phyloP scores from a whole-genome alignment of 73 alveolate genomes.

The Blepharisma stoltei region DNA sequence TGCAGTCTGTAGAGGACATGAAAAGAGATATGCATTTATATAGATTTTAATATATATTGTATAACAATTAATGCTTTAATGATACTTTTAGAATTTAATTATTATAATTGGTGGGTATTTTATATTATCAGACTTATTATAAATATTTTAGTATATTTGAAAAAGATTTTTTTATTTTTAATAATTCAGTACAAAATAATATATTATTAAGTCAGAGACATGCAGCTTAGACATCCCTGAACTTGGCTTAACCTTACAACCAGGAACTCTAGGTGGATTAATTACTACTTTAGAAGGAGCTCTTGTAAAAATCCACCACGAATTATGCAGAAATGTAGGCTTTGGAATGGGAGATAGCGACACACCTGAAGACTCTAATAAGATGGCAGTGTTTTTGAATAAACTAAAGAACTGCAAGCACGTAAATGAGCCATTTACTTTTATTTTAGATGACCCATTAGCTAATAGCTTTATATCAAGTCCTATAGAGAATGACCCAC shows the following conservation, averaged over 20 bases:
- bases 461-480: constrained; percentile 89
- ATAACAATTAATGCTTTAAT: too few species aligned
- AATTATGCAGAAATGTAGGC: constrained; percentile 68
- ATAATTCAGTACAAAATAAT: too few species aligned
- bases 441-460: constrained; percentile 93
- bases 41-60: too few species aligned
- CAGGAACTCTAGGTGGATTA: constrained; percentile 85
- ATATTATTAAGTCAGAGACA: constrained; percentile 83
- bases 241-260: constrained; percentile 78
- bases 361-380: constrained; percentile 40
- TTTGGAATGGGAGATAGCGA: constrained; percentile 89
- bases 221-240: constrained; percentile 84
- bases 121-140: too few species aligned
- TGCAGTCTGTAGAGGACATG: constrained; percentile 75
- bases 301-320: constrained; percentile 59
- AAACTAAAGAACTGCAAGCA: constrained; percentile 69
- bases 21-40: constrained; percentile 94
- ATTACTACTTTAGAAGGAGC: constrained; percentile 94
- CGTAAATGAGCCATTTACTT: constrained; percentile 67
- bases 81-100: too few species aligned
- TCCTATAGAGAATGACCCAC: constrained; percentile 81
- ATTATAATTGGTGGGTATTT: too few species aligned
- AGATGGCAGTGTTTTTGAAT: constrained; percentile 59
- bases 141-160: too few species aligned
- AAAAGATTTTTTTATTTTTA: too few species aligned